Evolutionary conservation across 331 rosid species (phyloP).

Genomic region (Telfairia occidentalis): DNA sequence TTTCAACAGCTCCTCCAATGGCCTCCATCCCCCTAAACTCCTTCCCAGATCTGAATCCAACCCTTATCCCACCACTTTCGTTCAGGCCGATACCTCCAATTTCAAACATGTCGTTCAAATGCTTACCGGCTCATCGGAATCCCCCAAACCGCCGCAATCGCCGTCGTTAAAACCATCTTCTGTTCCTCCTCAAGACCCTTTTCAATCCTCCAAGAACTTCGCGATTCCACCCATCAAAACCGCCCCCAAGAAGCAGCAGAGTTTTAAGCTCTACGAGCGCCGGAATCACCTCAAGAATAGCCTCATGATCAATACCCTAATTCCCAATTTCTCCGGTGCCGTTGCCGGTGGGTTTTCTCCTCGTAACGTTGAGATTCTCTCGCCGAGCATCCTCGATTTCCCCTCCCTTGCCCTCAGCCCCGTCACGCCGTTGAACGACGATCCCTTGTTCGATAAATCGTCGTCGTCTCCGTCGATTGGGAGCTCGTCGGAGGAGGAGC

Average conservation of each 20-base stretch:
- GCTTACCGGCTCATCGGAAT: constrained; percentile 82
- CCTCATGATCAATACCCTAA: constrained; percentile 71
- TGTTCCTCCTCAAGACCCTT: constrained; percentile 22
- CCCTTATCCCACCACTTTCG: constrained; percentile 90
- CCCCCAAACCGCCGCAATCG: constrained; percentile 16
- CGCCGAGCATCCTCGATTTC: constrained; percentile 73
- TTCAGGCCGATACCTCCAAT: constrained; percentile 79
- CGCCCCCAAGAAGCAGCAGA: constrained; percentile 48
- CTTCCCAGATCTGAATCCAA: constrained; percentile 88
- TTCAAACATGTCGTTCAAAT: constrained; percentile 97
- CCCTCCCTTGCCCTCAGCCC: constrained; percentile 87
- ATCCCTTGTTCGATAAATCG: constrained; percentile 59
- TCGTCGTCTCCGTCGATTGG: constrained; percentile 54
- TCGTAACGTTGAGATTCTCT: constrained; percentile 58
- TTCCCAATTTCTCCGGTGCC: constrained; percentile 48
- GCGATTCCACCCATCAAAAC: constrained; percentile 65
- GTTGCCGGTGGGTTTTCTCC: constrained; percentile 45
- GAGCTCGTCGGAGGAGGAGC: constrained; percentile 76
- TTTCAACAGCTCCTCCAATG: constrained; percentile 23
- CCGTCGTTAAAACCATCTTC: background rate
- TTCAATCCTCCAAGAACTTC: constrained; percentile 26
- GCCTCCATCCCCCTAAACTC: constrained; percentile 56
- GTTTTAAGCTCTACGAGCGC: constrained; percentile 88
- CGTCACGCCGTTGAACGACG: constrained; percentile 66
- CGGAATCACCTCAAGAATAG: constrained; percentile 61